Evolutionary conservation across 306 rosid species (phyloP).

Genomic region (Bauhinia variegata): DNA sequence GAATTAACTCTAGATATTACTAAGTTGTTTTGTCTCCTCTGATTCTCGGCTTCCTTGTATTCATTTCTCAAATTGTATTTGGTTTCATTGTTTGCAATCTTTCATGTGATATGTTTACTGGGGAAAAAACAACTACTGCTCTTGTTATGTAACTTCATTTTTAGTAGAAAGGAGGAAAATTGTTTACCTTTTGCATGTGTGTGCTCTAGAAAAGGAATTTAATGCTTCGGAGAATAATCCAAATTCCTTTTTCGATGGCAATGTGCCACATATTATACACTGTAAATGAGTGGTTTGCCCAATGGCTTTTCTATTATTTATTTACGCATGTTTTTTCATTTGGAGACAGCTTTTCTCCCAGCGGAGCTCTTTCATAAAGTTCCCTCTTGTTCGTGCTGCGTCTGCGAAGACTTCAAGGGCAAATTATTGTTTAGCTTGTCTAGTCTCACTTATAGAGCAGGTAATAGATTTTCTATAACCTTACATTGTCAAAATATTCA

Average conservation of each 20-base stretch:
- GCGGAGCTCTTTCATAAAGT: slow-evolving; percentile 56
- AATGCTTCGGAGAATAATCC: slow-evolving; percentile 6
- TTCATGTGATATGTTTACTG: slow-evolving; percentile 5
- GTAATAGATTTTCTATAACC: slow-evolving; percentile 47
- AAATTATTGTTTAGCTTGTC: slow-evolving; percentile 79
- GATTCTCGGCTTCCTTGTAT: slow-evolving; percentile 14
- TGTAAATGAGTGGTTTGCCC: slow-evolving; percentile 18
- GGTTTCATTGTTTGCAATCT: too few relatives aligned
- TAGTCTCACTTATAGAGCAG: slow-evolving; percentile 93
- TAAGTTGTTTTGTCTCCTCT: neutral
- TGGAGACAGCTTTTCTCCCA: slow-evolving; percentile 65
- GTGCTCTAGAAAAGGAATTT: slow-evolving; percentile 11
- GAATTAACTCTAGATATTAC: slow-evolving; percentile 26
- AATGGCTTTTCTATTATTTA: slow-evolving; percentile 29
- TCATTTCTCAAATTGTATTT: slow-evolving; percentile 25
- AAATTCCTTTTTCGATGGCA: neutral
- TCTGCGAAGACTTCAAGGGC: slow-evolving; percentile 60
- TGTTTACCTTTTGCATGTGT: slow-evolving; percentile 18
- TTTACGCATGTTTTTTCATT: slow-evolving; percentile 2
- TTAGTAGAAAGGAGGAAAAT: slow-evolving; percentile 17
- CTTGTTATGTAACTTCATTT: neutral
- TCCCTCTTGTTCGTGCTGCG: slow-evolving; percentile 50
- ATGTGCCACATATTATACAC: neutral
- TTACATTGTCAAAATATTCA: neutral
- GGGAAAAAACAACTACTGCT: neutral